phyloP scores from a whole-genome alignment of 2,329 filamentous ascomycete species.

The Colletotrichum sp. region DNA sequence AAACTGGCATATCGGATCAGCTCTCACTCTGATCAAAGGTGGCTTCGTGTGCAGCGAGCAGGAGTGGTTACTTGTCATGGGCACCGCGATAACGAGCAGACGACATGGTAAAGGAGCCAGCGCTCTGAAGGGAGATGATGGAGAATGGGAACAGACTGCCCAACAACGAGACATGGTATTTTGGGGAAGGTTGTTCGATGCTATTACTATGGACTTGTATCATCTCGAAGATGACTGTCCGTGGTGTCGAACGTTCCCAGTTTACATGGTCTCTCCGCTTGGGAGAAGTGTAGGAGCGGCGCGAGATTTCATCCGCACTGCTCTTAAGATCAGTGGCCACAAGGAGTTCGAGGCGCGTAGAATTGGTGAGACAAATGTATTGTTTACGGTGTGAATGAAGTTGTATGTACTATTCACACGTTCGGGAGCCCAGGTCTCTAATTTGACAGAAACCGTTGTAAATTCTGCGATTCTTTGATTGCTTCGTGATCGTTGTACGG shows the following conservation, averaged over 20 bases:
- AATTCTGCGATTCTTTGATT: background rate
- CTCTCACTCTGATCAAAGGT: background rate
- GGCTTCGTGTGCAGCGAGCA: background rate
- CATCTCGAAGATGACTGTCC: background rate
- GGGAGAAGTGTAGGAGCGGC: background rate
- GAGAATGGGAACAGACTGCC: background rate
- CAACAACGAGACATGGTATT: background rate
- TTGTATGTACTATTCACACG: background rate
- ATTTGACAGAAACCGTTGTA: fast-evolving
- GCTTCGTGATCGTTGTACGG: no score
- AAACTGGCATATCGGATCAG: background rate
- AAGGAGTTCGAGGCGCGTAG: background rate
- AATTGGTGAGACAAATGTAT: background rate
- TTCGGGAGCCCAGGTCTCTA: background rate
- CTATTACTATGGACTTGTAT: fast-evolving
- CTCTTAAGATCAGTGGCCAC: background rate
- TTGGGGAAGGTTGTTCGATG: background rate
- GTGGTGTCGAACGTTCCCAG: background rate
- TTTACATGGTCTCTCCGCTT: background rate
- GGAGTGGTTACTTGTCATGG: background rate
- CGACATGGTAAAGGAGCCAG: background rate
- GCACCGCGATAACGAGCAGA: background rate
- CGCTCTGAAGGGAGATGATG: background rate
- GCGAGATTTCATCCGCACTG: background rate
- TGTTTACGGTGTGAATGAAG: background rate